phyloP scores from a whole-genome alignment of 371 early-diverging fungal genomes.

The Modicella reniformis region DNA sequence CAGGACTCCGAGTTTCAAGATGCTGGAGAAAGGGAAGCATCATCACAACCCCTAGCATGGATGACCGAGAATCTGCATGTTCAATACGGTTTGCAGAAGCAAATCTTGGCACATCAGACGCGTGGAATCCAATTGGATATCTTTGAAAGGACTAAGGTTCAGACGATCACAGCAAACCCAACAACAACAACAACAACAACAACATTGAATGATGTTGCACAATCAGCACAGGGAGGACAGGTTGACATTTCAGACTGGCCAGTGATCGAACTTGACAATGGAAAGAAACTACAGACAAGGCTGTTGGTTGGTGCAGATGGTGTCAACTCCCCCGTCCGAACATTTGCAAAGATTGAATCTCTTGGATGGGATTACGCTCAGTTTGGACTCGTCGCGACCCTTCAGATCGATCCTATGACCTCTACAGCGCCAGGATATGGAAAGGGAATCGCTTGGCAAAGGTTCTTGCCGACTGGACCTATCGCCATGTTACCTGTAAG shows the following conservation, averaged over 20 bases:
- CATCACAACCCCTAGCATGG: slow-evolving; percentile 57
- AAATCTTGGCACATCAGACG: slow-evolving; percentile 59
- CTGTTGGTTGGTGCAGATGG: slow-evolving; percentile 93
- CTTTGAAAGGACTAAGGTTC: slow-evolving; percentile 69
- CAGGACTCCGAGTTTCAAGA: slow-evolving; percentile 62
- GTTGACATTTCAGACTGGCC: slow-evolving; percentile 73
- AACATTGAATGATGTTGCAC: too few species aligned
- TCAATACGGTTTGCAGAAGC: slow-evolving; percentile 63
- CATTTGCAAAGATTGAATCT: slow-evolving; percentile 82
- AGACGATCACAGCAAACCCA: slow-evolving; percentile 49
- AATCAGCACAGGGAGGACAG: neutral
- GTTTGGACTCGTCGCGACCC: slow-evolving; percentile 89
- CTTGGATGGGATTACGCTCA: slow-evolving; percentile 90
- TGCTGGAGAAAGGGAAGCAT: slow-evolving; percentile 47
- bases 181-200: slow-evolving; percentile 1
- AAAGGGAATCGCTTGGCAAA: slow-evolving; percentile 80
- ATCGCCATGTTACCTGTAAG: slow-evolving; percentile 90
- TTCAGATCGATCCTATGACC: slow-evolving; percentile 71
- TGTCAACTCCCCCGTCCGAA: slow-evolving; percentile 85
- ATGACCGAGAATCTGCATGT: slow-evolving; percentile 64
- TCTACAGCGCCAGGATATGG: slow-evolving; percentile 42
- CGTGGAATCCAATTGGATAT: slow-evolving; percentile 61
- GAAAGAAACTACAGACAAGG: slow-evolving; percentile 62
- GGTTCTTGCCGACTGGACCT: slow-evolving; percentile 94
- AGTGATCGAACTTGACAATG: slow-evolving; percentile 64